Evolutionary conservation across 495 filamentous ascomycete species (phyloP).

Genomic region (Penicillium tannophilum): DNA sequence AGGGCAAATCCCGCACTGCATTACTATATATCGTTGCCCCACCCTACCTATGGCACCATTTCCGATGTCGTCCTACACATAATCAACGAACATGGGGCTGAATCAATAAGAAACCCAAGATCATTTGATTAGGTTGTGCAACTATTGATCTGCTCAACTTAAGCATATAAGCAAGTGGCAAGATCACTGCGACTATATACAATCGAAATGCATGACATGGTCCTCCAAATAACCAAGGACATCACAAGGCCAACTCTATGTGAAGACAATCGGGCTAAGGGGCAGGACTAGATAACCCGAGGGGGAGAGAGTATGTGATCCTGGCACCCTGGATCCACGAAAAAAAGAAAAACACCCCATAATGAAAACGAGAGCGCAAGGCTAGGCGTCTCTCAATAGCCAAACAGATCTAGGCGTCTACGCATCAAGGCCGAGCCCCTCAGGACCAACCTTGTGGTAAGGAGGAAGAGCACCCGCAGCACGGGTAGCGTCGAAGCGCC

Average conservation of each 20-base stretch:
- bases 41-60: no score
- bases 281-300: neutral
- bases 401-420: constrained; percentile 11
- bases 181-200: constrained; percentile 28
- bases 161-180: constrained; percentile 13
- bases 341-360: constrained; percentile 8
- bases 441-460: constrained; percentile 43
- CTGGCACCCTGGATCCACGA: constrained; percentile 11
- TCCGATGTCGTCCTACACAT: no score
- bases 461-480: constrained; percentile 50
- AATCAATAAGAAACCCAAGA: constrained; percentile 4
- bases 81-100: neutral
- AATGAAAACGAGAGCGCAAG: neutral
- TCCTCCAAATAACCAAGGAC: constrained; percentile 13
- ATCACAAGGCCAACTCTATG: constrained; percentile 26
- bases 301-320: neutral
- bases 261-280: constrained; percentile 15
- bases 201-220: constrained; percentile 26
- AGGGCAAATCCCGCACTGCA: no score
- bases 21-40: no score
- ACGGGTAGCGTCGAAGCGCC: constrained; percentile 76
- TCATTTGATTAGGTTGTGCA: constrained; percentile 24
- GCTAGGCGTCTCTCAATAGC: neutral
- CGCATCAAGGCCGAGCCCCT: constrained; percentile 42
- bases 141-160: constrained; percentile 11